phyloP scores from a whole-genome alignment of 2,329 filamentous ascomycete genomes.

The Colletotrichum aenigma region DNA sequence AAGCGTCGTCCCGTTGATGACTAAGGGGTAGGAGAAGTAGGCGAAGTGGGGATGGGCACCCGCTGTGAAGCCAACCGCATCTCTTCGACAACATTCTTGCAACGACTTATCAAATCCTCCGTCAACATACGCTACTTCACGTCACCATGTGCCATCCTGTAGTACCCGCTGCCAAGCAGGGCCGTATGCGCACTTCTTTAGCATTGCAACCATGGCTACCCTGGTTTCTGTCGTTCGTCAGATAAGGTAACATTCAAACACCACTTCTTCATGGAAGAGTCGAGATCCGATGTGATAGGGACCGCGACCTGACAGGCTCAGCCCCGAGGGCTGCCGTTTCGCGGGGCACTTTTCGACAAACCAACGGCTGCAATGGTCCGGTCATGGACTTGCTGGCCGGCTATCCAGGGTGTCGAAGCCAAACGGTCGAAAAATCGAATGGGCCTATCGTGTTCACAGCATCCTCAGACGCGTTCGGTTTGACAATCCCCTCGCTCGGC shows the following conservation, averaged over 20 bases:
- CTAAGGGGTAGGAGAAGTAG: background rate
- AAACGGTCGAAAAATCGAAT: background rate
- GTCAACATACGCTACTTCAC: background rate
- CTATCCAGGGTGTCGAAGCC: background rate
- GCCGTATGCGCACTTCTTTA: background rate
- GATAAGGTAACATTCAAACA: background rate
- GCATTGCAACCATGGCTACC: background rate
- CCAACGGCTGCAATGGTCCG: background rate
- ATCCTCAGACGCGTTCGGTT: constrained; percentile 16
- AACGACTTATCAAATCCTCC: background rate
- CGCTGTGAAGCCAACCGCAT: background rate
- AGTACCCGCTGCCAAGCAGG: background rate
- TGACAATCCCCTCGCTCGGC: background rate
- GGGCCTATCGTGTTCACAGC: background rate
- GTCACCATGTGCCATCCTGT: background rate
- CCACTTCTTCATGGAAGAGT: background rate
- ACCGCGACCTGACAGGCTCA: background rate
- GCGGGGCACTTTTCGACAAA: background rate
- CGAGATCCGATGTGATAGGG: constrained; percentile 5
- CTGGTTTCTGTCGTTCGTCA: background rate
- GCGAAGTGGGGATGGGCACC: background rate
- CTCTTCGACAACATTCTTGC: background rate
- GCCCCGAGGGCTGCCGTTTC: background rate
- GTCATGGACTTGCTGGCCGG: background rate
- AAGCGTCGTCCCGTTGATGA: background rate